Conservation (phyloP, 75 land plant species). For the Isoetes taiwanensis region DNA sequence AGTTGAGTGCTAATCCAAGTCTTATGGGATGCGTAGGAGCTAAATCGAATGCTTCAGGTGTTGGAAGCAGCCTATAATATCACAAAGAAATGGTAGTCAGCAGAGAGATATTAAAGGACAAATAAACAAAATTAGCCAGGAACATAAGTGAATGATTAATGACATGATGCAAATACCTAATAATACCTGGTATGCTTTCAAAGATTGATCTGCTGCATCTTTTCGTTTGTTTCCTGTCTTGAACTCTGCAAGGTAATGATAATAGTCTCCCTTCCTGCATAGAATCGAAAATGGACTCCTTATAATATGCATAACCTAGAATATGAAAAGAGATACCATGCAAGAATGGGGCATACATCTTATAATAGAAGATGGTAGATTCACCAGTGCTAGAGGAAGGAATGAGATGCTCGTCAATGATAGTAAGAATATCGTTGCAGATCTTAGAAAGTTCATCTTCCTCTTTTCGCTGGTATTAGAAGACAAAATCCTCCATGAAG, state of each 20-base stretch:
- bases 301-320: too few species aligned
- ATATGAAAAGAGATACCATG: background rate
- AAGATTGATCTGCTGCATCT: conserved; percentile 3
- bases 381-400: background rate
- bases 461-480: too few species aligned
- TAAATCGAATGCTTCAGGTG: conserved; percentile 33
- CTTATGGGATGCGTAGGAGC: conserved; percentile 42
- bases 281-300: too few species aligned
- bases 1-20: conserved; percentile 41
- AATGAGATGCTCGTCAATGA: background rate
- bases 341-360: background rate
- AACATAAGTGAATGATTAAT: too few species aligned
- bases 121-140: too few species aligned
- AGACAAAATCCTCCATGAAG: conserved; percentile 1
- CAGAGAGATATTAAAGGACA: too few species aligned
- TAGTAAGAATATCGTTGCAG: background rate
- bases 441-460: background rate
- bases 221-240: conserved; percentile 1
- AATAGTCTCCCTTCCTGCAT: conserved; percentile 3
- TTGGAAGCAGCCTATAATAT: conserved; percentile 28
- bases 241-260: conserved; percentile 1
- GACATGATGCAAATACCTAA: too few species aligned
- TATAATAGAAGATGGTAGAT: background rate
- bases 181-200: conserved; percentile 5
- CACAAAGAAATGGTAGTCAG: too few species aligned